Base-by-base conservation (phyloP, 2,329 filamentous ascomycete genomes). In the Alternaria solani region DNA sequence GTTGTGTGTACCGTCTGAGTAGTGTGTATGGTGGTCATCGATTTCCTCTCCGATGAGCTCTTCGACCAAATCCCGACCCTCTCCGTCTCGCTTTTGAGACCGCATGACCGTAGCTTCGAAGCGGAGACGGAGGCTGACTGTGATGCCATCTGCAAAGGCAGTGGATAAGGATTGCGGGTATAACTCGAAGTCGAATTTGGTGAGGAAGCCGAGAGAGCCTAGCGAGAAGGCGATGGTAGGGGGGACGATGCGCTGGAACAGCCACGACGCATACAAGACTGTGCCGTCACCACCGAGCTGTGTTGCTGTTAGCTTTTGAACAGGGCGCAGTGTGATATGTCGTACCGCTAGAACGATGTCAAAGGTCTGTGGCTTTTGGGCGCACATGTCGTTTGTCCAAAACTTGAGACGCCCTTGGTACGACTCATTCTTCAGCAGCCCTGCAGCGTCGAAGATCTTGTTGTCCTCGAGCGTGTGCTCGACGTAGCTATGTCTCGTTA, bases 101-200 rank as follows among this genome's bases (percentile, higher is more conserved):
- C 94, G 87, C 94, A 98, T 97, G 28, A 97, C 87, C 0, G 93
- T 97, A 28, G 91, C 94, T 80, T 98, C 95, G 71, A 99, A 97
- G 39, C 95, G 87, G 61, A 98, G 81, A 43, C 95, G 86, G 63
- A 99, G 80, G 70, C 92, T 96, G 18, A 98, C 92, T 0, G 91
- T 95, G 20, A 98, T 91, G 7, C 95, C 95, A 60, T 96, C 89
- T 41, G 82, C 84, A 68, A 97, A 95, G 0, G 91, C 89, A 44
- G 84, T 87, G 3, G 84, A 86, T 32, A 97, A 83, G 2, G 87
- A 96, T 14, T 85, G 80, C 62, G 87, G 82, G 67, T 92, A 93
- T 5, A 91, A 82, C 14, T 89, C 87, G 77, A 94, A 99, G 77
- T 98, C 94, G 75, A 98, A 98, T 75, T 97, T 97, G 26, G 95